Evolutionary conservation across 2,329 filamentous ascomycete species (phyloP).

Genomic region (Xylogone sp.): DNA sequence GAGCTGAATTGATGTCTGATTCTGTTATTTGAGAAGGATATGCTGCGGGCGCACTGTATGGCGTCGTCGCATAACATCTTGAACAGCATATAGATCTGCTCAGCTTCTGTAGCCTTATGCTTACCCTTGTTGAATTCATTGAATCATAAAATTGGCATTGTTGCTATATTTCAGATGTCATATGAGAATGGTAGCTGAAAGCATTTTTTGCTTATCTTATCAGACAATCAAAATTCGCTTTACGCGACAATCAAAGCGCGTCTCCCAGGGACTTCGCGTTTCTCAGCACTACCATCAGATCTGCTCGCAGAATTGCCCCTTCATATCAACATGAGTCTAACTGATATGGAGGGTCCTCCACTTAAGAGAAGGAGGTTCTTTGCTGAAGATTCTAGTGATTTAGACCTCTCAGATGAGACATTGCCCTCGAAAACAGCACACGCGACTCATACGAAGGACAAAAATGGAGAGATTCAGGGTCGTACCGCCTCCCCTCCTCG

Average conservation of each 20-base stretch:
- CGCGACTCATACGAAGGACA: constrained; percentile 11
- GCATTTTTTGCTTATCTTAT: constrained; percentile 6
- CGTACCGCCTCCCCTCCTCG: neutral
- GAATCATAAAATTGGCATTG: neutral
- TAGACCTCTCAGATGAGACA: constrained; percentile 17
- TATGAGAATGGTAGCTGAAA: neutral
- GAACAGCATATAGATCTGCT: constrained; percentile 5
- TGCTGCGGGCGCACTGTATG: constrained; percentile 26
- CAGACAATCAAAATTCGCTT: constrained; percentile 4
- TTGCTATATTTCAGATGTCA: neutral
- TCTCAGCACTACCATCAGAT: constrained; percentile 3
- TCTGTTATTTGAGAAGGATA: constrained; percentile 26
- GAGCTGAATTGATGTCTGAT: constrained; percentile 27
- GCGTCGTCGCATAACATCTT: constrained; percentile 26
- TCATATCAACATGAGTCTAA: constrained; percentile 28
- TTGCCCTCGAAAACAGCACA: constrained; percentile 19
- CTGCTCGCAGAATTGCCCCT: constrained; percentile 4
- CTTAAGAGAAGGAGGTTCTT: constrained; percentile 46
- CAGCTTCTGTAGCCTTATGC: constrained; percentile 17
- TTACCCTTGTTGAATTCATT: constrained; percentile 22
- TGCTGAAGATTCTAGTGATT: constrained; percentile 26
- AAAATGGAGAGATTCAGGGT: neutral
- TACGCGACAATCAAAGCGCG: constrained; percentile 9
- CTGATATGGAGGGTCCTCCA: constrained; percentile 39
- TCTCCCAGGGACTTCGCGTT: constrained; percentile 17